Evolutionary conservation across 345 rosid genomes (phyloP), one percentile per base, ranked within the genome.

Genomic region (Cardamine resedifolia): DNA sequence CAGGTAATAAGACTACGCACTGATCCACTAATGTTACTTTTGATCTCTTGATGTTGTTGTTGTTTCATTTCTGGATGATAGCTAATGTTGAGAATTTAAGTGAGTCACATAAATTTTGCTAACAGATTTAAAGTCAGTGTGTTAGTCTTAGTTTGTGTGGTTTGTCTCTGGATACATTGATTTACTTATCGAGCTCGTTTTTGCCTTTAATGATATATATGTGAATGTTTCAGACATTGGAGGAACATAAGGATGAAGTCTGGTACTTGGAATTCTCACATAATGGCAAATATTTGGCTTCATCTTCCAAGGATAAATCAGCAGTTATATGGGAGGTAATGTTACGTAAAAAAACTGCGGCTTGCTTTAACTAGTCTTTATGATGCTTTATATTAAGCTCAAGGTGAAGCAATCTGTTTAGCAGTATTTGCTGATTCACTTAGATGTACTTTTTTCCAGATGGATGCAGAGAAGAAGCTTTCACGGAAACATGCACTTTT

Each of bases 261-360:
- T 82, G 86, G 92, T 87, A 78, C 70, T 16, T 87, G 72, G 60
- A 82, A 66, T 85, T 87, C 81, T 87, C 89, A 27, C 87, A 82
- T 47, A 62, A 81, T 75, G 90, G 90, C 39, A 82, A 78, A 59
- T 87, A 81, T 58, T 73, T 87, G 77, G 90, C 90, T 28, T 87
- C 92, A 38, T 72, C 90, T n/a, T 85, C 90, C 15, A 82, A 72
- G 57, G 91, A 87, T 79, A 68, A 38, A 16, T 60, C 79, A 9
- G 82, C 86, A 47, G 73, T 83, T 49, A 80, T 87, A 77, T 87
- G 91, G 91, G 84, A 84, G 88, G 91, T 86, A n/a, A 80, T 41
- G 60, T 16, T 23, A 18, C 3, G 38, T 38, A 12, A 56, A 76
- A 81, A 38, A 79, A 78, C 26, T 45, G 80, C 38, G 90, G 83